Conservation (phyloP, 805 yeast genomes). For the Candida railenensis region DNA sequence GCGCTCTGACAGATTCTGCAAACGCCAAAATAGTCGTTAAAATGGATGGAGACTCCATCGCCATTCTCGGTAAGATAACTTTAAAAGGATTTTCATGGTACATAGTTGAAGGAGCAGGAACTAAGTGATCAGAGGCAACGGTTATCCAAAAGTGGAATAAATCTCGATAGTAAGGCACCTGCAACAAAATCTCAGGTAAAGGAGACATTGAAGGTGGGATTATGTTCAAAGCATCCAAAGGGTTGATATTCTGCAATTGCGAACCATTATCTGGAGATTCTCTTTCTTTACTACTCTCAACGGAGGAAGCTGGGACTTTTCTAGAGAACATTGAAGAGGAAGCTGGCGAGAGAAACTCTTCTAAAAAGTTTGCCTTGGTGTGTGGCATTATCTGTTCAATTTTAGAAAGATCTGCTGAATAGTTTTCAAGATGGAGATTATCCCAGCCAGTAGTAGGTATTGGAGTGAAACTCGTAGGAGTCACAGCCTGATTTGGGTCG, state of each 20-base stretch:
- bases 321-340: not conserved
- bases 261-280: not conserved
- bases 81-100: conserved; percentile 67
- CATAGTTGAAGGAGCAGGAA: conserved; percentile 59
- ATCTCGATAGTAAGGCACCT: conserved; percentile 60
- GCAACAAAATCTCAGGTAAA: conserved; percentile 58
- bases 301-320: not conserved
- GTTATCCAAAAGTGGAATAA: conserved; percentile 62
- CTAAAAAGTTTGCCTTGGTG: conserved; percentile 11
- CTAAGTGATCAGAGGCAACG: conserved; percentile 58
- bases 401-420: conserved; percentile 35
- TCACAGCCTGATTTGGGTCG: not conserved
- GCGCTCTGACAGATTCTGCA: conserved; percentile 31
- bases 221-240: conserved; percentile 14
- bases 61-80: conserved; percentile 64
- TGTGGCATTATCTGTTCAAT: conserved; percentile 26
- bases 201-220: conserved; percentile 41
- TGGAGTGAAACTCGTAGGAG: not conserved
- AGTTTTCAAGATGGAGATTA: conserved; percentile 17
- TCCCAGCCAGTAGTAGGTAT: conserved; percentile 11
- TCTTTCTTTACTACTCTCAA: not conserved
- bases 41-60: conserved; percentile 56
- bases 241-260: not conserved
- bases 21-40: conserved; percentile 53
- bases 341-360: conserved; percentile 8